These are phyloP conservation scores for Medicago arabica DNA, from an alignment of 306 rosid species.

Conservation along the genomic window DNA sequence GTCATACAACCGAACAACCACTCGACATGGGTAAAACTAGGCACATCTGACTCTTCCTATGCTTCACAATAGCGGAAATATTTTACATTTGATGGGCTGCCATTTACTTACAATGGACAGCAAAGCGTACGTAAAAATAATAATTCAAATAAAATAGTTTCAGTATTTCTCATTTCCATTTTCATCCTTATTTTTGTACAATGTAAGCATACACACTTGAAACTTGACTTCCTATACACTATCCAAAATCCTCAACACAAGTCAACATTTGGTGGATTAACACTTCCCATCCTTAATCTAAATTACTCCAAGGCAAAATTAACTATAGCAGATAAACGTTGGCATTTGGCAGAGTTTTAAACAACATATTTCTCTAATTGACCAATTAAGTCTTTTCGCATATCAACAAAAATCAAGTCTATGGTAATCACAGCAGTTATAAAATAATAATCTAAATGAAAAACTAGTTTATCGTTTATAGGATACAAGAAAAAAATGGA, in stretches of 20 bases:
- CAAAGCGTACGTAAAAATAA: too few relatives aligned
- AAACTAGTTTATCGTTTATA: neutral
- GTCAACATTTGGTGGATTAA: neutral
- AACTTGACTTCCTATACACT: neutral
- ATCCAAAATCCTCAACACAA: neutral
- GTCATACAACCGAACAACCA: too few relatives aligned
- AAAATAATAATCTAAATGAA: neutral
- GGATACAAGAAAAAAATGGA: neutral
- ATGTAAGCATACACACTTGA: neutral
- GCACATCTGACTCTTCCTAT: too few relatives aligned
- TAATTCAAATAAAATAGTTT: slow-evolving; percentile 1
- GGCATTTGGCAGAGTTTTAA: neutral
- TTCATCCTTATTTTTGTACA: neutral
- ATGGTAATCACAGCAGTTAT: neutral
- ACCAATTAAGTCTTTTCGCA: neutral
- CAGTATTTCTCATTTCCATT: slow-evolving; percentile 13
- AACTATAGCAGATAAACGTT: neutral
- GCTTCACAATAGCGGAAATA: too few relatives aligned
- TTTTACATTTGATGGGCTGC: too few relatives aligned
- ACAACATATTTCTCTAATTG: neutral
- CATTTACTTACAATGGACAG: too few relatives aligned
- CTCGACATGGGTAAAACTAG: too few relatives aligned
- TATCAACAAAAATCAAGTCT: slow-evolving; percentile 1
- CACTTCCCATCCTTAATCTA: slow-evolving; percentile 7
- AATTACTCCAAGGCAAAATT: slow-evolving; percentile 7